Evolutionary conservation across 208 protist species (phyloP).

Genomic region (Herpetomonas samuelpessoai): DNA sequence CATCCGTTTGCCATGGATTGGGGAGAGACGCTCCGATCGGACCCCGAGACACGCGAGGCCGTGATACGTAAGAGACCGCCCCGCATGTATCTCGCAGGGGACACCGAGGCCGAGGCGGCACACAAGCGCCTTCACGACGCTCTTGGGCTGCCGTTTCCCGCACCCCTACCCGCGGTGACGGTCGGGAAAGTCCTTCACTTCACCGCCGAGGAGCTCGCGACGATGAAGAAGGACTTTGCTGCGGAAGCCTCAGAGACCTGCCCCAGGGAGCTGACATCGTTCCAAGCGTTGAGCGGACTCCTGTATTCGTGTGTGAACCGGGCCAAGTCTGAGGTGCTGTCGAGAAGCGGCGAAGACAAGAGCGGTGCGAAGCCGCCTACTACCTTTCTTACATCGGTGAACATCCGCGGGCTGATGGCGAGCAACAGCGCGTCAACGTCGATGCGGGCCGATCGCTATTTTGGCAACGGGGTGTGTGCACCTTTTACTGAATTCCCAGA

Average conservation of each 20-base stretch:
- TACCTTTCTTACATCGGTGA: constrained; percentile 17
- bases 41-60: neutral
- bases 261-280: constrained; percentile 13
- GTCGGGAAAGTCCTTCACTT: constrained; percentile 10
- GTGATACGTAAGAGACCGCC: neutral
- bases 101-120: neutral
- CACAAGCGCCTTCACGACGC: neutral
- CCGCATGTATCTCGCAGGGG: neutral
- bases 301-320: constrained; percentile 21
- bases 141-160: neutral
- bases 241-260: neutral
- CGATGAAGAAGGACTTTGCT: constrained; percentile 12
- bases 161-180: neutral
- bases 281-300: constrained; percentile 20
- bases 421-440: neutral
- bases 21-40: neutral
- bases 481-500: neutral
- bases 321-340: neutral
- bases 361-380: neutral
- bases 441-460: constrained; percentile 11
- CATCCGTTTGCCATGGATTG: neutral
- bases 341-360: neutral
- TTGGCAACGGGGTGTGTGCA: constrained; percentile 17
- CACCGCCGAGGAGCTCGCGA: constrained; percentile 12
- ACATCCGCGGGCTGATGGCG: constrained; percentile 18